These are phyloP conservation scores for Ricinus communis DNA, from an alignment of 345 rosid species.

Conservation along the genomic window DNA sequence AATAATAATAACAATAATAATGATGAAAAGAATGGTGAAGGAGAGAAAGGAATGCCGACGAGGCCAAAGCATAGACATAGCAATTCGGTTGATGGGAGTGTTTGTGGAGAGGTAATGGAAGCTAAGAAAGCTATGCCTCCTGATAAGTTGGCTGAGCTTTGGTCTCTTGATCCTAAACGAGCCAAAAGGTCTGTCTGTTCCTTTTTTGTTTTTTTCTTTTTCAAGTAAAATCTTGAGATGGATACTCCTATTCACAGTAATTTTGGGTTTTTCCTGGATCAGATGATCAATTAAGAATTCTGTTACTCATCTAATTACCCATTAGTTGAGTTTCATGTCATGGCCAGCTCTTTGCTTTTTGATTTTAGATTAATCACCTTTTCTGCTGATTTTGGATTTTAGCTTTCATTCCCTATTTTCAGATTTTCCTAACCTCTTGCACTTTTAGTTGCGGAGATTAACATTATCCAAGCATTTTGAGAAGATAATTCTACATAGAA, in stretches of 20 bases:
- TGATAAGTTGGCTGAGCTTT: constrained; percentile 79
- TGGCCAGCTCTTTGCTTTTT: no score
- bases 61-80: constrained; percentile 74
- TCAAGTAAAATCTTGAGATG: no score
- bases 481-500: neutral
- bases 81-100: constrained; percentile 72
- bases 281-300: no score
- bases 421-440: neutral
- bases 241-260: no score
- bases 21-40: constrained; percentile 33
- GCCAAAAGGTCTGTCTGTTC: constrained; percentile 68
- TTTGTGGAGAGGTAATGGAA: constrained; percentile 56
- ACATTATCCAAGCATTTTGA: neutral
- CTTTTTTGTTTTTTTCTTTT: neutral
- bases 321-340: no score
- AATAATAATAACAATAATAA: constrained; percentile 13
- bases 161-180: constrained; percentile 79
- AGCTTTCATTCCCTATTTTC: neutral
- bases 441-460: neutral
- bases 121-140: constrained; percentile 98
- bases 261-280: no score
- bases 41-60: constrained; percentile 5
- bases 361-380: no score
- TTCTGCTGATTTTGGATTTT: neutral
- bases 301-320: no score